Evolutionary conservation across 1,139 yeast genomes (phyloP).

Genomic region (Pneumocystis carinii): DNA sequence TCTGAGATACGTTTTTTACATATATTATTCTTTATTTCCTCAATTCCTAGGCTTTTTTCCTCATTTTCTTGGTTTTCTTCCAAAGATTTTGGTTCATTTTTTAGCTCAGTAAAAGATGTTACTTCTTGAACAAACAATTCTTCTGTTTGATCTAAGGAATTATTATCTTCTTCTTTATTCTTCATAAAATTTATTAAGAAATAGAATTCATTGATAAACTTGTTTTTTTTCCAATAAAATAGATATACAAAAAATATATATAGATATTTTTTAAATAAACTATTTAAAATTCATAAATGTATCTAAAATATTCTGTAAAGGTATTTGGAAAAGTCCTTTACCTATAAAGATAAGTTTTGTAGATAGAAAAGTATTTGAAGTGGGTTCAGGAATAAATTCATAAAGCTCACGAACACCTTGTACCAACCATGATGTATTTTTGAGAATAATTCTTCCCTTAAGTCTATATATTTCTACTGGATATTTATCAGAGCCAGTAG

Average conservation of each 20-base stretch:
- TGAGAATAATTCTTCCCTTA: conserved; percentile 51
- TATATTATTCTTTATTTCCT: neutral
- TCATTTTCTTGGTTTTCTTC: neutral
- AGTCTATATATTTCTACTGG: conserved; percentile 53
- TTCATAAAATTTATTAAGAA: neutral
- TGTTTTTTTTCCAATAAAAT: neutral
- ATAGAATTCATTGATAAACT: neutral
- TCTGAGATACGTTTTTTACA: neutral
- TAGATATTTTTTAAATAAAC: neutral
- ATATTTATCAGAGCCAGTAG: conserved; percentile 1
- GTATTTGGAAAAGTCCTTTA: neutral
- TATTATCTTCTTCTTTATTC: neutral
- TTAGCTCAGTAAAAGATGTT: neutral
- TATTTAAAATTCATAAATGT: neutral
- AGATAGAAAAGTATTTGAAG: conserved; percentile 27
- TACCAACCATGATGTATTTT: conserved; percentile 38
- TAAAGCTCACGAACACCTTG: conserved; percentile 92
- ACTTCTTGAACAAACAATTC: neutral
- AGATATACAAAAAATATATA: neutral
- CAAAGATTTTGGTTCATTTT: neutral
- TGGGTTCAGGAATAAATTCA: conserved; percentile 43
- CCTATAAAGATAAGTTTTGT: conserved; percentile 5
- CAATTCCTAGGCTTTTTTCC: neutral
- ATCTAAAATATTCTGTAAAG: neutral
- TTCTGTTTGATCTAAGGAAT: neutral